phyloP scores from a whole-genome alignment of 164 flowering plant genomes.

The Vitis riparia region DNA sequence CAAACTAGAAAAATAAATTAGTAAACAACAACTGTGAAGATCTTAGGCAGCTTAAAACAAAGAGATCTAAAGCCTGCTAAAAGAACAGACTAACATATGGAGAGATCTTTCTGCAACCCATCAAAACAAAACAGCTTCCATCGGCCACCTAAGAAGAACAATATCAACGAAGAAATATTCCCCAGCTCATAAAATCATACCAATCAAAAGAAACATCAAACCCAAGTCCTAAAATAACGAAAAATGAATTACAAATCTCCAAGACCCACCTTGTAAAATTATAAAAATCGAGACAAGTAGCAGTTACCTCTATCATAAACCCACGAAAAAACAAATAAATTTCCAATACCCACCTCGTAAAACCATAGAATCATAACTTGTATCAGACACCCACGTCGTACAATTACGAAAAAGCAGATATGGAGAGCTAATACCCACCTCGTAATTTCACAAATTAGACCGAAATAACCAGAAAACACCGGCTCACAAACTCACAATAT shows the following conservation, averaged over 20 bases:
- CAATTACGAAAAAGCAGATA: background rate
- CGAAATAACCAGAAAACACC: background rate
- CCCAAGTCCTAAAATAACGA: background rate
- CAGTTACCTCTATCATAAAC: background rate
- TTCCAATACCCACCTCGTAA: slow-evolving; percentile 10
- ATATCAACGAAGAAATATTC: background rate
- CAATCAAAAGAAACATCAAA: background rate
- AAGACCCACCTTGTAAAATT: slow-evolving; percentile 9
- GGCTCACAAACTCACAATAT: background rate
- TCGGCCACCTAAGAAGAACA: background rate
- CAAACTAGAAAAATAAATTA: too few species aligned
- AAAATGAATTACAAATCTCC: background rate
- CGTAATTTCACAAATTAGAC: background rate
- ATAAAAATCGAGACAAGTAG: background rate
- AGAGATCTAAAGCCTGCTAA: background rate
- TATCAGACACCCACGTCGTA: background rate
- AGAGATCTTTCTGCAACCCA: background rate
- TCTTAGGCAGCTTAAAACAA: background rate
- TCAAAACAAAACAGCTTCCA: background rate
- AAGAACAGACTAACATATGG: background rate
- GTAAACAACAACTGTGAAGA: background rate
- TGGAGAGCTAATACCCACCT: background rate
- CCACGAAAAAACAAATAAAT: background rate
- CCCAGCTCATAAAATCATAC: background rate
- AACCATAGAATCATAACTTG: background rate